Evolutionary conservation across 352 stramenopile genomes (phyloP).

Genomic region (Thalassiosira hispida): DNA sequence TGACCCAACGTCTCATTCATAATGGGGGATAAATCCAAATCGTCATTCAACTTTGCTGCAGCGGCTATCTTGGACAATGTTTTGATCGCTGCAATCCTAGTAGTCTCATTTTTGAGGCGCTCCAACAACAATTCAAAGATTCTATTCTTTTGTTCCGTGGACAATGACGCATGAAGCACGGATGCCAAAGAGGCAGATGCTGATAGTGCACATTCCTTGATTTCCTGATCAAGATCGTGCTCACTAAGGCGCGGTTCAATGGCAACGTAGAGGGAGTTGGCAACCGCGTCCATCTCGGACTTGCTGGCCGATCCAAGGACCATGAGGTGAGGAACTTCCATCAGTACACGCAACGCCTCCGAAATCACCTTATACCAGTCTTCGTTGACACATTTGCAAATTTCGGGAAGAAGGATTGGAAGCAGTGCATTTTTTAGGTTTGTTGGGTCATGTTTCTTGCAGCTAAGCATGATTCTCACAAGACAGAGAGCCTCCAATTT

Average conservation of each 20-base stretch:
- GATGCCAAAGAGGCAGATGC: conserved; percentile 88
- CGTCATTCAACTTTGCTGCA: conserved; percentile 68
- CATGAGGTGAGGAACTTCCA: conserved; percentile 90
- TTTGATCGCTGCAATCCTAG: conserved; percentile 95
- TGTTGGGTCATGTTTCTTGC: conserved; percentile 87
- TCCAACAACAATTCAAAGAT: conserved; percentile 94
- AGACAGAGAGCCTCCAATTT: conserved; percentile 95
- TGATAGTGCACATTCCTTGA: conserved; percentile 96
- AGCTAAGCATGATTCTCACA: conserved; percentile 89
- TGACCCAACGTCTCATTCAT: conserved; percentile 89
- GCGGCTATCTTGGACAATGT: conserved; percentile 90
- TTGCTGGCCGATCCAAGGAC: conserved; percentile 52
- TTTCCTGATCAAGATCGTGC: conserved; percentile 98
- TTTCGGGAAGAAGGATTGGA: conserved; percentile 86
- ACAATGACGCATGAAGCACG: conserved; percentile 87
- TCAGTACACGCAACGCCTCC: conserved; percentile 92
- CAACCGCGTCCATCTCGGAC: conserved; percentile 68
- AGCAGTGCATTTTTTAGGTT: conserved; percentile 88
- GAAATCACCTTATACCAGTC: conserved; percentile 99
- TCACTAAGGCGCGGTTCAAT: conserved; percentile 94
- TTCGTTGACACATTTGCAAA: conserved; percentile 90
- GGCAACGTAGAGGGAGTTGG: conserved; percentile 89
- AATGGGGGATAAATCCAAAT: conserved; percentile 91
- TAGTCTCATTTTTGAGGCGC: conserved; percentile 97
- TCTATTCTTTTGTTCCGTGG: conserved; percentile 82